These are phyloP conservation scores for Amanita fuliginea DNA, from an alignment of 768 basidiomycete genomes.

Conservation along the genomic window DNA sequence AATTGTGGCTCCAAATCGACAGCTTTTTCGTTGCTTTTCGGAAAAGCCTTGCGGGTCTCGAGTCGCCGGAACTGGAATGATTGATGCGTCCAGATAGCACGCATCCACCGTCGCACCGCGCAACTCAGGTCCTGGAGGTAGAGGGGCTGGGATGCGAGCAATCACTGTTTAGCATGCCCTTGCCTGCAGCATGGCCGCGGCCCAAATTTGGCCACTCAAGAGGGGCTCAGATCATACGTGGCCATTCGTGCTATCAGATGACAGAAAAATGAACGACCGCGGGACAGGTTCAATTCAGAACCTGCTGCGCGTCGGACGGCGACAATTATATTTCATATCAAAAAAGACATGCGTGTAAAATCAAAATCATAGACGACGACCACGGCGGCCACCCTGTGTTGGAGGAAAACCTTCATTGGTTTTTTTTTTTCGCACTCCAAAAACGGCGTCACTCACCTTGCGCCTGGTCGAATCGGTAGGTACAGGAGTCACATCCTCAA, in stretches of 20 bases:
- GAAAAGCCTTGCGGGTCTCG: neutral
- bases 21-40: neutral
- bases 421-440: no score
- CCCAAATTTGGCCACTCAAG: neutral
- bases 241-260: neutral
- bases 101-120: neutral
- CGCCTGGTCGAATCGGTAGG: slow-evolving; percentile 96
- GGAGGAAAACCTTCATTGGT: slow-evolving; percentile 3
- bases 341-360: slow-evolving; percentile 8
- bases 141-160: neutral
- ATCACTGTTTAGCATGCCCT: neutral
- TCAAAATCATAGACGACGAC: slow-evolving; percentile 90
- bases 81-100: neutral
- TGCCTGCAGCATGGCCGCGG: neutral
- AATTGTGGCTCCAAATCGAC: neutral
- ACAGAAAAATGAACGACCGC: slow-evolving; percentile 51
- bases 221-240: no score
- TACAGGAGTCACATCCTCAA: slow-evolving; percentile 96
- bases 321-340: slow-evolving; percentile 40
- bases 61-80: neutral
- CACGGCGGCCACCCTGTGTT: slow-evolving; percentile 95
- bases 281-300: slow-evolving; percentile 51
- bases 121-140: neutral
- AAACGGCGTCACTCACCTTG: slow-evolving; percentile 86
- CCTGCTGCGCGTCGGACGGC: slow-evolving; percentile 84